A percentile compares a stretch with the other conserved stretches of the same genome.
Conservation (phyloP, 106 monocot species). For the Dendrobium catenatum region DNA sequence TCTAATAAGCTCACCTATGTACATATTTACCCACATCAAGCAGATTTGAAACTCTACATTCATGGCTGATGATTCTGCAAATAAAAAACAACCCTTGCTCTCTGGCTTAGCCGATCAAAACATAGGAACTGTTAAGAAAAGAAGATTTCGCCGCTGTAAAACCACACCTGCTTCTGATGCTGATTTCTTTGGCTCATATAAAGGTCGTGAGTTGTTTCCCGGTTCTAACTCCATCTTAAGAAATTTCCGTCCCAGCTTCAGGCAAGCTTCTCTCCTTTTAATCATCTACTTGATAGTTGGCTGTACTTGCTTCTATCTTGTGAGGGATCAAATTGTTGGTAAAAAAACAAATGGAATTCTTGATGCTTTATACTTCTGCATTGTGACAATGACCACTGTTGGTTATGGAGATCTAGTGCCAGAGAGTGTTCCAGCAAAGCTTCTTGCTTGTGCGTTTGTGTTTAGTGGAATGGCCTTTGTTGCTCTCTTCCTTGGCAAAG, state of each 20-base stretch:
- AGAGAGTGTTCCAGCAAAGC: slow-evolving; percentile 42
- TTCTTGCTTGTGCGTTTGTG: slow-evolving; percentile 76
- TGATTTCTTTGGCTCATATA: not conserved
- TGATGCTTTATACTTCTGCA: slow-evolving; percentile 79
- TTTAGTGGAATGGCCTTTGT: slow-evolving; percentile 73
- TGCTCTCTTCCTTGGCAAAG: slow-evolving; percentile 59
- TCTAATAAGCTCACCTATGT: not conserved
- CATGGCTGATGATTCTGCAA: slow-evolving; percentile 24
- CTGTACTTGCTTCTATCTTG: slow-evolving; percentile 45
- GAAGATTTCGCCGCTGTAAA: slow-evolving; percentile 40
- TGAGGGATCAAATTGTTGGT: slow-evolving; percentile 51
- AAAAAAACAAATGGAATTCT: slow-evolving; percentile 46
- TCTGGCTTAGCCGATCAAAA: slow-evolving; percentile 11
- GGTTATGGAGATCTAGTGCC: slow-evolving; percentile 92
- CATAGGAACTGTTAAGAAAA: slow-evolving; percentile 17
- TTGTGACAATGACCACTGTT: slow-evolving; percentile 93
- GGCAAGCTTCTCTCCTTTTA: slow-evolving; percentile 30
- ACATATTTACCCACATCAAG: not conserved
- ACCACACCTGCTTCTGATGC: slow-evolving; percentile 31
- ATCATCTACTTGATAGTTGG: slow-evolving; percentile 45
- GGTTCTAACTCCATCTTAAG: slow-evolving; percentile 21
- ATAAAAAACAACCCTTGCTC: slow-evolving; percentile 18
- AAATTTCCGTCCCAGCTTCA: slow-evolving; percentile 33
- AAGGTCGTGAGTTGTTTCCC: slow-evolving; percentile 12
- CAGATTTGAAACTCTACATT: not conserved